phyloP scores from a whole-genome alignment of 2,329 filamentous ascomycete species.

The Byssothecium circinans region DNA sequence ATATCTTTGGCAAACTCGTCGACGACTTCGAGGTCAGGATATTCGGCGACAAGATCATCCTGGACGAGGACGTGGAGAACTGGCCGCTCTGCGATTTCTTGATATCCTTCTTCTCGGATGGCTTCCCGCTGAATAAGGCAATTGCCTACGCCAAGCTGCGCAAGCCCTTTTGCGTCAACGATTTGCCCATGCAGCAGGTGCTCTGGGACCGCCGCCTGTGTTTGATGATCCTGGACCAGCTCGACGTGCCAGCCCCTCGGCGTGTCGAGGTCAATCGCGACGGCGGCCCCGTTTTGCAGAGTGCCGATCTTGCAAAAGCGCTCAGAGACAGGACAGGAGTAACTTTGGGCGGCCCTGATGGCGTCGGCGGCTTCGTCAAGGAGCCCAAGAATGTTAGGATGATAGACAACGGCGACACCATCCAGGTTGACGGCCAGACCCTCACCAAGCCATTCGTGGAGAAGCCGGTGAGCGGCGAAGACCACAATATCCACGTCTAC shows the following conservation, averaged over 20 bases:
- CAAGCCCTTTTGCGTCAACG: constrained; percentile 96
- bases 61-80: constrained; percentile 95
- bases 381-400: constrained; percentile 73
- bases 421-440: constrained; percentile 80
- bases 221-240: constrained; percentile 81
- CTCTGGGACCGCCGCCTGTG: constrained; percentile 95
- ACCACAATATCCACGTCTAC: constrained; percentile 99
- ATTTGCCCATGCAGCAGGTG: constrained; percentile 95
- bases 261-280: constrained; percentile 91
- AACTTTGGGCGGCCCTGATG: constrained; percentile 68
- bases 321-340: constrained; percentile 81
- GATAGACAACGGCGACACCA: constrained; percentile 84
- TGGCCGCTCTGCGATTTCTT: constrained; percentile 96
- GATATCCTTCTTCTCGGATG: constrained; percentile 97
- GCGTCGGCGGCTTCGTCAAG: constrained; percentile 60
- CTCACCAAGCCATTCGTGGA: constrained; percentile 96
- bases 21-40: constrained; percentile 96
- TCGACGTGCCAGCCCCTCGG: constrained; percentile 85
- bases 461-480: constrained; percentile 96
- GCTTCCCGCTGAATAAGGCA: constrained; percentile 94
- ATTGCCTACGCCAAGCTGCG: constrained; percentile 92
- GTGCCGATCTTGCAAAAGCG: constrained; percentile 76
- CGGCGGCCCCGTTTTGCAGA: constrained; percentile 79
- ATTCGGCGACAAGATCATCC: constrained; percentile 97
- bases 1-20: constrained; percentile 90